A percentile compares a stretch with the other conserved stretches of the same genome.
Conservation (phyloP, 2,329 filamentous ascomycete genomes). For the Pseudogymnoascus sp. region DNA sequence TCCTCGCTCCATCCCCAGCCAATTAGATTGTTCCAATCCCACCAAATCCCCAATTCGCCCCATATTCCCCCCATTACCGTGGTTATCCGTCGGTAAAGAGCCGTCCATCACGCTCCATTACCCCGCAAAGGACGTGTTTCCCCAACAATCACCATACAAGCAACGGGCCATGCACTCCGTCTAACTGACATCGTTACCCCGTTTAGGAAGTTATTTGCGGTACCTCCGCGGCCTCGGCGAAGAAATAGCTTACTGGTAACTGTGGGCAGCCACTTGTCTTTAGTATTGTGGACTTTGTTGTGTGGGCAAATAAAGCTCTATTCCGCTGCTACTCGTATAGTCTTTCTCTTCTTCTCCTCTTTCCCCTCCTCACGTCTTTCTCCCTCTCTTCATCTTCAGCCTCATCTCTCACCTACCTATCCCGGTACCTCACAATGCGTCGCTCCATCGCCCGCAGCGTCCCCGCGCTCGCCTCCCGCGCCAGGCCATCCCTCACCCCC, state of each 20-base stretch:
- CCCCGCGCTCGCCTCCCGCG: conserved; percentile 20
- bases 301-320: background rate
- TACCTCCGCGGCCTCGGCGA: background rate
- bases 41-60: background rate
- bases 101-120: background rate
- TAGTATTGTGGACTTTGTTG: background rate
- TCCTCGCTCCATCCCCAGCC: background rate
- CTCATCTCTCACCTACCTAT: background rate
- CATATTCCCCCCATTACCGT: background rate
- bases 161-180: background rate
- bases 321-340: background rate
- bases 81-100: conserved; percentile 9
- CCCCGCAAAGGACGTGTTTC: background rate
- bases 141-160: background rate
- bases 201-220: background rate
- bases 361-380: background rate
- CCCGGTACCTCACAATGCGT: conserved; percentile 22
- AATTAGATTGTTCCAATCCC: background rate
- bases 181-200: background rate
- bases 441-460: conserved; percentile 23
- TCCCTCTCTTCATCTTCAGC: background rate
- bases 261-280: background rate
- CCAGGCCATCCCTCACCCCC: conserved; percentile 20
- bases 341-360: background rate
- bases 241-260: background rate